A percentile compares a stretch with the other conserved stretches of the same genome.
Conservation (phyloP, 345 rosid species). For the Citrus medica region DNA sequence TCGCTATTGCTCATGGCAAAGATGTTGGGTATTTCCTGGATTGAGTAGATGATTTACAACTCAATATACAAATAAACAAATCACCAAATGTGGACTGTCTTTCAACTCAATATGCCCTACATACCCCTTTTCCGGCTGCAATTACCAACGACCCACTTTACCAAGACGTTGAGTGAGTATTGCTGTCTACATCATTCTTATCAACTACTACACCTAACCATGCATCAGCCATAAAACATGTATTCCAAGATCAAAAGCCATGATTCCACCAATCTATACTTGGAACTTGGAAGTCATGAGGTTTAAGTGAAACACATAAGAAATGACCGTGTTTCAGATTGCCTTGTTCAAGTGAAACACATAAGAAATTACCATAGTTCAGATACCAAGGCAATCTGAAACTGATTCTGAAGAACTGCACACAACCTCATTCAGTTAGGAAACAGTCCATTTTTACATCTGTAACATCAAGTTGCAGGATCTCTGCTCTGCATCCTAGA, state of each 20-base stretch:
- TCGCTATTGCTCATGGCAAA: conserved; percentile 79
- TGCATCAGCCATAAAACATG: too few relatives aligned
- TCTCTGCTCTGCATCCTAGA: conserved; percentile 86
- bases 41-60: conserved; percentile 28
- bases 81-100: not conserved
- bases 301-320: too few relatives aligned
- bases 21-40: conserved; percentile 71
- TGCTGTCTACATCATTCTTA: too few relatives aligned
- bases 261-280: too few relatives aligned
- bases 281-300: too few relatives aligned
- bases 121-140: not conserved
- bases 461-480: conserved; percentile 86
- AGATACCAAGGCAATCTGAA: not conserved
- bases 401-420: not conserved
- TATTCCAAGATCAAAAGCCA: too few relatives aligned
- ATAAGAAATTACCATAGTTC: too few relatives aligned
- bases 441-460: conserved; percentile 86
- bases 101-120: not conserved
- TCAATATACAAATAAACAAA: not conserved
- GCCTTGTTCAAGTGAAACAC: too few relatives aligned
- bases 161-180: too few relatives aligned
- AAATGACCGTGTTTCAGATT: too few relatives aligned
- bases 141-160: too few relatives aligned
- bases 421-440: conserved; percentile 17
- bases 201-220: too few relatives aligned